Evolutionary conservation across 768 basidiomycete species (phyloP).

Genomic region (Calocera viscosa): DNA sequence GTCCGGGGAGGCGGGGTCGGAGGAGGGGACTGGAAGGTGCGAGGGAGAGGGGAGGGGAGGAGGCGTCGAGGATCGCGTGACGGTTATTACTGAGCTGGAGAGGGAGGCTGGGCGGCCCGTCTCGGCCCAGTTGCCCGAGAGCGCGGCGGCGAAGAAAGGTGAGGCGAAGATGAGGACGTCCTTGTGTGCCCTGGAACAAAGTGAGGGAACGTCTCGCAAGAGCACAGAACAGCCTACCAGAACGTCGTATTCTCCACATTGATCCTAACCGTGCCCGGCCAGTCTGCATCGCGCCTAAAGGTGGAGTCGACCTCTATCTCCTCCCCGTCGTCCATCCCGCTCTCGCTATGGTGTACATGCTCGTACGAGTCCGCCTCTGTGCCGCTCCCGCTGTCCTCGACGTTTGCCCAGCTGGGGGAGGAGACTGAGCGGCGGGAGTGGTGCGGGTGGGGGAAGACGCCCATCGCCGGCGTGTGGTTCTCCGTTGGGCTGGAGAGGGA

Average conservation of each 20-base stretch:
- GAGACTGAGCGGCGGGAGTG: not conserved
- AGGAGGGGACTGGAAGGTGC: conserved; percentile 72
- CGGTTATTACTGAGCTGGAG: conserved; percentile 28
- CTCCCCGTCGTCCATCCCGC: conserved; percentile 15
- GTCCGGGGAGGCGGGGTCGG: conserved; percentile 45
- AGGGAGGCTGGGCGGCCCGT: conserved; percentile 66
- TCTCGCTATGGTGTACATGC: conserved; percentile 12
- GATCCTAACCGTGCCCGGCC: conserved; percentile 84
- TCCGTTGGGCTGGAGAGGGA: conserved; percentile 75
- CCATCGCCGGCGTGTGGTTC: conserved; percentile 76
- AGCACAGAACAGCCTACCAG: conserved; percentile 45
- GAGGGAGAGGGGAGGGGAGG: conserved; percentile 27
- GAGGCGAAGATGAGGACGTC: conserved; percentile 84
- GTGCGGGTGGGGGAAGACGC: conserved; percentile 54
- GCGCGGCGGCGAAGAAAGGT: conserved; percentile 86
- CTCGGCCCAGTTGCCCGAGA: conserved; percentile 67
- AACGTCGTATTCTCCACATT: conserved; percentile 80
- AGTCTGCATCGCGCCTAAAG: conserved; percentile 51
- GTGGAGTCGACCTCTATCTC: conserved; percentile 57
- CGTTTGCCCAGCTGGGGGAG: conserved; percentile 8
- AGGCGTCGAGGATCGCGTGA: not conserved
- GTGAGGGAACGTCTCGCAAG: not conserved
- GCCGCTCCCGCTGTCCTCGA: conserved; percentile 9
- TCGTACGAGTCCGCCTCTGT: conserved; percentile 14
- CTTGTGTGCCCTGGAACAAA: conserved; percentile 62